These are phyloP conservation scores for Dothideomycetes sp. DNA, from an alignment of 2,329 filamentous ascomycete genomes.

Conservation along the genomic window DNA sequence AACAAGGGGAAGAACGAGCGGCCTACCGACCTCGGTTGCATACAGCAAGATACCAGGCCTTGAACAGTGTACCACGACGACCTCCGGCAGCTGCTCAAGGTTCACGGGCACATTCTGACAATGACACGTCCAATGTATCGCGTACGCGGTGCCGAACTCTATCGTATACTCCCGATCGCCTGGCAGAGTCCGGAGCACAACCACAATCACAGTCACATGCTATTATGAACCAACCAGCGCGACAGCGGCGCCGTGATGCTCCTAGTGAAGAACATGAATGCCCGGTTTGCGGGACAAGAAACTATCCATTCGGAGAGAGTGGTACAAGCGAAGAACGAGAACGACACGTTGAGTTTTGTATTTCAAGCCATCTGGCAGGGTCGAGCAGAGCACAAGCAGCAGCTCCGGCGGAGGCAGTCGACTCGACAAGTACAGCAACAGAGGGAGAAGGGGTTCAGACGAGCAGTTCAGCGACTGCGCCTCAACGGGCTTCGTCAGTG, in stretches of 20 bases:
- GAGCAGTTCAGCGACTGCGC: not conserved
- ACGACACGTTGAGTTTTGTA: conserved; percentile 21
- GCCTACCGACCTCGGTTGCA: conserved; percentile 8
- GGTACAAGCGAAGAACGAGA: conserved; percentile 12
- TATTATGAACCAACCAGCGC: too few species aligned
- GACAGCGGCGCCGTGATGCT: not conserved
- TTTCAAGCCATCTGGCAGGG: conserved; percentile 20
- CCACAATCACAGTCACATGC: not conserved
- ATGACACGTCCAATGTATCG: conserved; percentile 1
- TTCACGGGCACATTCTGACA: conserved; percentile 7
- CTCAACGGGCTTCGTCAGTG: not conserved
- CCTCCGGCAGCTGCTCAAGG: conserved; percentile 4
- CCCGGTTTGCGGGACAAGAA: conserved; percentile 59
- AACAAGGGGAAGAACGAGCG: not conserved
- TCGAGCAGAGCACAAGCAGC: conserved; percentile 12
- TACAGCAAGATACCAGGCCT: conserved; percentile 9
- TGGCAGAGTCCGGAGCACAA: not conserved
- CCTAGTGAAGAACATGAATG: conserved; percentile 66
- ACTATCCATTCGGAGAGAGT: conserved; percentile 44
- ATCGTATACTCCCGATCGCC: not conserved
- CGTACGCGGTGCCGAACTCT: conserved; percentile 6
- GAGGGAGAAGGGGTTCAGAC: not conserved
- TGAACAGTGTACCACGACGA: conserved; percentile 8
- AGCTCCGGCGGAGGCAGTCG: not conserved
- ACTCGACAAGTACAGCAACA: not conserved